These are phyloP conservation scores for Neofusicoccum cordaticola DNA, from an alignment of 2,329 filamentous ascomycete genomes.

Conservation along the genomic window DNA sequence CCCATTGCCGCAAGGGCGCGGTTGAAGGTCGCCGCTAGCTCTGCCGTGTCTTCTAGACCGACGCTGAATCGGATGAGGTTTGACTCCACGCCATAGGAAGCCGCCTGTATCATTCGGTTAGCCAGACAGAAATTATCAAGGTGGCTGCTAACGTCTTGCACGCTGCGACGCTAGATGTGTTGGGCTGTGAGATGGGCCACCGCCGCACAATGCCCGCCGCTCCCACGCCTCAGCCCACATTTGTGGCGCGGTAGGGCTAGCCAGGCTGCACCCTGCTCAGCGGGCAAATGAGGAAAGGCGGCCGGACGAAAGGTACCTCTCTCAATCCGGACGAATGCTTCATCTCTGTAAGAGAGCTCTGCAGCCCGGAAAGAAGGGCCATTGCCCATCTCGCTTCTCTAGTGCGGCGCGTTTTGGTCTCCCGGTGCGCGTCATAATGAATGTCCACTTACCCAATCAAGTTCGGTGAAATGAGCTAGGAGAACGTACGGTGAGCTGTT, in stretches of 20 bases:
- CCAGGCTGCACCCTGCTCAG: not conserved
- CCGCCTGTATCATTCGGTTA: slow-evolving; percentile 50
- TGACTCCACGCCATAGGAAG: slow-evolving; percentile 74
- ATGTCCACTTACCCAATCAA: slow-evolving; percentile 70
- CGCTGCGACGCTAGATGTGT: not conserved
- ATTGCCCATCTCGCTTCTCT: slow-evolving; percentile 1
- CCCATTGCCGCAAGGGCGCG: slow-evolving; percentile 63
- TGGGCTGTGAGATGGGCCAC: not conserved
- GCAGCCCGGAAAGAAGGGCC: not conserved
- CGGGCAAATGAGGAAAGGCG: slow-evolving; percentile 6
- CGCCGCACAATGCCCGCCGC: not conserved
- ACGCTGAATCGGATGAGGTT: slow-evolving; percentile 84
- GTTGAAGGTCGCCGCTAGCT: slow-evolving; percentile 63
- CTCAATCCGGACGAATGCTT: not conserved
- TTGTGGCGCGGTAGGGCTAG: slow-evolving; percentile 8
- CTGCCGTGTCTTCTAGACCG: slow-evolving; percentile 74
- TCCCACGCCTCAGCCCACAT: not conserved
- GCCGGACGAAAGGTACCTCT: not conserved
- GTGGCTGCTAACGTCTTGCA: not conserved
- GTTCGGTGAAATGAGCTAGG: slow-evolving; percentile 83
- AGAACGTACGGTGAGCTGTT: slow-evolving; percentile 80
- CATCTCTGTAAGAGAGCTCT: slow-evolving; percentile 13
- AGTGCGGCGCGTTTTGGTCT: not conserved
- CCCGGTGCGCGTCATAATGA: not conserved
- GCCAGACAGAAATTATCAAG: slow-evolving; percentile 5